Evolutionary conservation across 495 filamentous ascomycete species (phyloP), one percentile per base, ranked within the genome.

Genomic region (Ascobolus immersus): DNA sequence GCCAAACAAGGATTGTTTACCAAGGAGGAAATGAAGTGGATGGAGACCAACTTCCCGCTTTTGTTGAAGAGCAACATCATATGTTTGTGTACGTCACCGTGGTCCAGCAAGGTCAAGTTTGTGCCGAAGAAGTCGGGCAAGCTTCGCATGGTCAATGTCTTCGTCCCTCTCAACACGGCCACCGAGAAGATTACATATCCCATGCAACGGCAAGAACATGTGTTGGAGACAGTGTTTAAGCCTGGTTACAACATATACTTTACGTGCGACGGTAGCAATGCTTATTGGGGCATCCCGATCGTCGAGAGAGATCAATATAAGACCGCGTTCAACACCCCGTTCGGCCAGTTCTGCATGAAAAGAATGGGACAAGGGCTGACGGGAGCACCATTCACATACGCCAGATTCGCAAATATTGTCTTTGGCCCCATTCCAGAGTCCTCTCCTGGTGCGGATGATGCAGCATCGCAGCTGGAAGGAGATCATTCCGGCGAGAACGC

Each of bases 281-380:
- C 35, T 2, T 41, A 28, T 21, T 38, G 29, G 24, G 35, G 17
- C 1, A 34, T 41, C 6, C 12, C 4, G 0, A 17, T 38, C 7
- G 17, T 18, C 0, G 10, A 3, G 1, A 4, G 29, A 3, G 29
- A 41, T 34, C 21, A 29, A 2, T 41, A 41, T 9, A 24, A 34
- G 4, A 41, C 35, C 0, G 35, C 35, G 0, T 42, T 42, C 15
- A 38, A 33, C 8, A 34, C 24, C 1, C 25, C 15, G 1, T 15
- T 34, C 1, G 31, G 35, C 1, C 31, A 42, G 13, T 38, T 29
- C 17, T 26, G 26, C 8, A 34, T 34, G 8, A 10, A 32, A 0
- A 8, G 28, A 2, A 42, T 42, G 21, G 30, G 35, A 0, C 32
- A 34, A 26, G 26, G 39, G 0, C 15, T 42, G 0, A 9, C 12